Evolutionary conservation across 2,329 filamentous ascomycete species (phyloP), one percentile per base, ranked within the genome.

Genomic region (Pseudocercospora pini-densiflorae): DNA sequence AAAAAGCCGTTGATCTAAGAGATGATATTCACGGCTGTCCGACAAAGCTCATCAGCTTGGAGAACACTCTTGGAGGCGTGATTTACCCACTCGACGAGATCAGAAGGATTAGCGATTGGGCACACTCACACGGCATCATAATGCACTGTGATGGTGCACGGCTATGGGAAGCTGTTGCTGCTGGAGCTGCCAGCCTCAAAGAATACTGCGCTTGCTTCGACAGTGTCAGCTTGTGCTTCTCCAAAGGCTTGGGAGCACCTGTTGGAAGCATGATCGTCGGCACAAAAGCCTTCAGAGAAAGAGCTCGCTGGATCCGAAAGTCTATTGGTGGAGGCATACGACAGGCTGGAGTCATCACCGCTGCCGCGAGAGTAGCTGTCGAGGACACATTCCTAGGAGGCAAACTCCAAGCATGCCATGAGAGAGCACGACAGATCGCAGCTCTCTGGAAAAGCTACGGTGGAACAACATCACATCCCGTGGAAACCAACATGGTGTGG

Each of bases 401-500:
- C 0, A 84, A 86, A 74, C 81, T 94, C 64, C 78, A 80, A 31
- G 81, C 82, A 59, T 87, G 85, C 8, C 91, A 94, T 77, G 79
- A 80, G 55, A 85, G 85, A 31, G 91, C 92, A 2, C 85, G 85
- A 77, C 81, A 81, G 71, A 82, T 94, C 24, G 88, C 85, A 27
- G 80, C 83, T 33, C 78, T 91, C 70, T 97, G 93, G 93, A 85
- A 82, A 5, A 81, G 80, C 16, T 82, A 89, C 60, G 92, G 92
- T 4, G 93, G 92, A 1, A 87, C 86, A 78, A 79, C 93, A 64
- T 79, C 84, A 21, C 84, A 89, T 66, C 90, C 91, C 0, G 89
- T 91, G 1, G 89, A 97, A 75, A 96, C 93, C n/a, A 97, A 97
- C 80, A 96, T 97, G 92, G 88, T 92, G 36, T 97, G 92, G 92